A percentile compares a stretch with the other conserved stretches of the same genome.
Evolutionary conservation across 768 basidiomycete genomes (phyloP).

Genomic region (Macrocybe gigantea): DNA sequence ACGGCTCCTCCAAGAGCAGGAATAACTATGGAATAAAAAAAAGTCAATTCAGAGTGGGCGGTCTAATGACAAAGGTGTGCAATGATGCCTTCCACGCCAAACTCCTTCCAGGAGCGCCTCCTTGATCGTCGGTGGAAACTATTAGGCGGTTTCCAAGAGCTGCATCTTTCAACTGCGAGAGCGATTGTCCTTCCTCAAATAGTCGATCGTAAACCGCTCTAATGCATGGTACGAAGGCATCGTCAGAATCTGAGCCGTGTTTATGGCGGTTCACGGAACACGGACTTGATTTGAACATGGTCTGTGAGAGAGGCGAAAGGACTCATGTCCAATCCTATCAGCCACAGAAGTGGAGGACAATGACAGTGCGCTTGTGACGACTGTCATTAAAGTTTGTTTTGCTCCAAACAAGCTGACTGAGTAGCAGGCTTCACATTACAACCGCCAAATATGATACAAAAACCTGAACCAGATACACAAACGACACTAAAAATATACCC

Average conservation of each 20-base stretch:
- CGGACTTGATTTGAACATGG: slow-evolving; percentile 13
- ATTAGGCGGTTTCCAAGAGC: slow-evolving; percentile 59
- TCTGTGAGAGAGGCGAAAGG: too few species aligned
- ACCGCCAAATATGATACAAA: background rate
- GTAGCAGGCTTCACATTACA: too few species aligned
- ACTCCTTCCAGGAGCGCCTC: slow-evolving; percentile 67
- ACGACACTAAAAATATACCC: slow-evolving; percentile 52
- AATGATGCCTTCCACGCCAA: slow-evolving; percentile 75
- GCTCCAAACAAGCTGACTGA: too few species aligned
- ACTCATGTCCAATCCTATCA: too few species aligned
- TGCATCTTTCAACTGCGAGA: slow-evolving; percentile 64
- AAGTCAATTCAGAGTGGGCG: slow-evolving; percentile 7
- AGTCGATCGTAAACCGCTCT: slow-evolving; percentile 39
- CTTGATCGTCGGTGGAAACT: slow-evolving; percentile 27
- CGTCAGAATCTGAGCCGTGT: slow-evolving; percentile 5
- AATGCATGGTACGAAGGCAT: slow-evolving; percentile 7
- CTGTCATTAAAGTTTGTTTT: too few species aligned
- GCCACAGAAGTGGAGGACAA: too few species aligned
- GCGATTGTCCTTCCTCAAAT: slow-evolving; percentile 46
- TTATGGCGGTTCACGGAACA: slow-evolving; percentile 6
- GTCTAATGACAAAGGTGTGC: background rate
- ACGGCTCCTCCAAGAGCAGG: slow-evolving; percentile 58
- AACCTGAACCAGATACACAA: background rate
- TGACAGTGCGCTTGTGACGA: too few species aligned
- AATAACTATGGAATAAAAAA: slow-evolving; percentile 48